Percentiles rank a stretch among this genome's conserved stretches.
Evolutionary conservation across 257 asterid genomes (phyloP).

Genomic region (Jacaranda mimosifolia): DNA sequence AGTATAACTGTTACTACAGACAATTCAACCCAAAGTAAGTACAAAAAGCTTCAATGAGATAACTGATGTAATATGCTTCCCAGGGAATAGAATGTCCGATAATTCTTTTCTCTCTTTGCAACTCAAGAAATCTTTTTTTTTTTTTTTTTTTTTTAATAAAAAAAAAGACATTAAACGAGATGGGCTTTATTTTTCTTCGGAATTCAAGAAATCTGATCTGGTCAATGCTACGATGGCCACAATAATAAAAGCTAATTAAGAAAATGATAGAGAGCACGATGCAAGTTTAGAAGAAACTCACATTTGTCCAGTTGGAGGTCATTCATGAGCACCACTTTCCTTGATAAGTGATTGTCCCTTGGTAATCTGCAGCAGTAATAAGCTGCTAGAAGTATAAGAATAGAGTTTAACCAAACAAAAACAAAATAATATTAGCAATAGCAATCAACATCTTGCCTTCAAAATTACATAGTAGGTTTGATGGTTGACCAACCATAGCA

Average conservation of each 20-base stretch:
- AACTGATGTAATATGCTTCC: no score
- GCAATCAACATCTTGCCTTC: no score
- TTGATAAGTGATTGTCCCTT: background rate
- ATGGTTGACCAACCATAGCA: background rate
- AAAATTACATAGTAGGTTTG: background rate
- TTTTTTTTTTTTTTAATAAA: no score
- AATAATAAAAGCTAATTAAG: background rate
- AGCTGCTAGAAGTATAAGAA: background rate
- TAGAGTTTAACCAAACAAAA: background rate
- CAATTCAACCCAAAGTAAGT: no score
- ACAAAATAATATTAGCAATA: background rate
- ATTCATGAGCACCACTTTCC: conserved; percentile 8
- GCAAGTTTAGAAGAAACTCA: conserved; percentile 19
- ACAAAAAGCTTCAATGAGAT: no score
- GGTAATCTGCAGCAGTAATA: conserved; percentile 13
- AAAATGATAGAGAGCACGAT: background rate
- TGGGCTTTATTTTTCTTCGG: background rate
- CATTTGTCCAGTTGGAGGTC: conserved; percentile 9
- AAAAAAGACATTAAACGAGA: no score
- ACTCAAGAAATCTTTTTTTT: background rate
- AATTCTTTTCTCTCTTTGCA: background rate
- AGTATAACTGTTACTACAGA: no score
- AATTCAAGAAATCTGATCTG: background rate
- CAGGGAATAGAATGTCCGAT: no score
- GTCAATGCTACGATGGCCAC: background rate